Base-by-base conservation (phyloP, 305 asterid species). In the Fraxinus ornus region DNA sequence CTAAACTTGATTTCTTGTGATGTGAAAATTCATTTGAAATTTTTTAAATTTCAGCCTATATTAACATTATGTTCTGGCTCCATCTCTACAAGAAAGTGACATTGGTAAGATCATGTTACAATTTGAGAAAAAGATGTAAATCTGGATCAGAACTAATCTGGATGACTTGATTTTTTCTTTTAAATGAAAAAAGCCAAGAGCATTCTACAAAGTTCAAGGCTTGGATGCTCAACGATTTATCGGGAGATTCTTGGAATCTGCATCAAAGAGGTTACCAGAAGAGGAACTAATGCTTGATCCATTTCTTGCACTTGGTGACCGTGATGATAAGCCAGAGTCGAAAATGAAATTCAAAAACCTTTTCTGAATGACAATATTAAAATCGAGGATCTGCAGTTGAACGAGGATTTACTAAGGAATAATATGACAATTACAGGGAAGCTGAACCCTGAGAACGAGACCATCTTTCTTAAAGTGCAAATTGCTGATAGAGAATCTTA, bases 121-220 rank as follows among this genome's bases (percentile, higher is more conserved):
- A 22, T 74, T 85, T 83, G 73, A 47, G 71, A 15, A 80, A 33
- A 19, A 17, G 26, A 7, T 44, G 78, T 83, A 66, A 82, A 79
- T 32, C 24, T 77, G 64, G 15, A 57, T 49, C 62, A 60, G 19
- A 77, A 80, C 76, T 78, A 35, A 80, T 81, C 21, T 49, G 32
- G 55, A 5, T 60, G 35, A 32, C 79, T 82, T 81, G 64, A 22
- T 79, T 79, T 57, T 79, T 76, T 64, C 73, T 7, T 74, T 71
- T 85, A 77, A 95, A 97, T 98, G 99, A 76, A 92, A 90, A 84
- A 93, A 90, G 88, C 99, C 99, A n/a, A 86, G 98, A 90, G 97
- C 98, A 22, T 94, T 93, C 87, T 96, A 92, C 88, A 96, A 96
- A 87, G 97, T 96, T 81, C 93, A 92, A 87, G 94, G 94, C 86